Evolutionary conservation across 2,329 filamentous ascomycete species (phyloP), one percentile per base, ranked within the genome.

Genomic region (Fusarium napiforme): DNA sequence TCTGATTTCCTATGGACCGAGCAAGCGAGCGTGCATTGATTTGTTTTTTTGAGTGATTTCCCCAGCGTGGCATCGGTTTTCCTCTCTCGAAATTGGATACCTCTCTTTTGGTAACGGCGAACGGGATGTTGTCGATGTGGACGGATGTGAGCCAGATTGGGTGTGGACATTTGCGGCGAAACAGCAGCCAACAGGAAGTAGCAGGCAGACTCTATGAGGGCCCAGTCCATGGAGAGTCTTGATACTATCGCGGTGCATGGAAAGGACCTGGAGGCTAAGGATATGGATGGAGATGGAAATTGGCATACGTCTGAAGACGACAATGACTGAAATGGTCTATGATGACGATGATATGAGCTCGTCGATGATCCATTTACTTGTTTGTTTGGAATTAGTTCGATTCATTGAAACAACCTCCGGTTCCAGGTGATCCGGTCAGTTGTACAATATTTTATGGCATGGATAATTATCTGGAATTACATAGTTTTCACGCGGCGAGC

Each of bases 21-120:
- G 78, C 80, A 78, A 82, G 80, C 79, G 78, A 80, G 79, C 79
- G 77, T 75, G 78, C 72, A 75, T 79, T 79, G 77, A 78, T 78
- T 79, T 78, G 40, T 64, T 69, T 76, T 77, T 69, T 69, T 77
- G 75, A 75, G 61, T 80, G 79, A 80, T 80, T 78, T 76, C 66
- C 65, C 74, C 67, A 77, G 63, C 60, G 77, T 79, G 76, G 55
- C 61, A 77, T 75, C 42, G 45, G 36, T 45, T 69, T 68, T 75
- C 69, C 61, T 73, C 68, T 76, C 60, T 78, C 63, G 68, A 75
- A 75, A 73, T 72, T 73, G 70, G 70, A 70, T 77, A 77, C 69
- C 66, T 77, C 43, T 74, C 64, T 71, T 61, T 73, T 62, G 69
- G 72, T 67, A 39, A 68, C 52, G 73, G 75, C 75, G 74, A 77